Evolutionary conservation across 2,329 filamentous ascomycete species (phyloP).

Genomic region (Aspergillus texensis): DNA sequence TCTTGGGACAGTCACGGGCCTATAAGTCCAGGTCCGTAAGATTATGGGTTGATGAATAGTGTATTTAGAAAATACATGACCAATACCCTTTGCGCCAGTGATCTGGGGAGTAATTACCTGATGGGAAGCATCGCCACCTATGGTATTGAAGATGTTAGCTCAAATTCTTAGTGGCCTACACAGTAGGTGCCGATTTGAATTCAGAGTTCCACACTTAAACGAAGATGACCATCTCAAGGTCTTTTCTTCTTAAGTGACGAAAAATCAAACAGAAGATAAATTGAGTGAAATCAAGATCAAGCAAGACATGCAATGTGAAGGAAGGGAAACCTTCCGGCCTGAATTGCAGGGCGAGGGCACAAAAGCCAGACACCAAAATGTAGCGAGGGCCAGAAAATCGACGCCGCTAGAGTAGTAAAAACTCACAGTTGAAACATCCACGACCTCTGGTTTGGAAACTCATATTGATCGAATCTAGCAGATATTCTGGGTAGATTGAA

Average conservation of each 20-base stretch:
- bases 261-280: not conserved
- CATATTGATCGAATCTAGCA: slow-evolving; percentile 41
- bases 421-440: slow-evolving; percentile 64
- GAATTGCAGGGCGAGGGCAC: not conserved
- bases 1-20: slow-evolving; percentile 85
- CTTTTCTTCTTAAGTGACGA: not conserved
- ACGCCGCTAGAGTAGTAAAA: slow-evolving; percentile 11
- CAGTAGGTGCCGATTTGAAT: not conserved
- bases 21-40: slow-evolving; percentile 40
- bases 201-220: not conserved
- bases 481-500: slow-evolving; percentile 5
- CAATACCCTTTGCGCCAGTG: not conserved
- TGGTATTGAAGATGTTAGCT: slow-evolving; percentile 7
- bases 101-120: slow-evolving; percentile 59
- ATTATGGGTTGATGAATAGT: slow-evolving; percentile 10
- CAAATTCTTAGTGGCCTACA: not conserved
- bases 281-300: not conserved
- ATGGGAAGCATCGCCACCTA: slow-evolving; percentile 73
- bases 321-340: not conserved
- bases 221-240: not conserved
- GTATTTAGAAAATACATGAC: not conserved
- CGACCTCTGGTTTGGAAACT: slow-evolving; percentile 53
- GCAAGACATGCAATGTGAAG: not conserved
- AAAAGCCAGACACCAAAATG: slow-evolving; percentile 10
- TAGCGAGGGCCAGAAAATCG: not conserved